Evolutionary conservation across 2,329 filamentous ascomycete species (phyloP).

Genomic region (Diaporthe caulivora): DNA sequence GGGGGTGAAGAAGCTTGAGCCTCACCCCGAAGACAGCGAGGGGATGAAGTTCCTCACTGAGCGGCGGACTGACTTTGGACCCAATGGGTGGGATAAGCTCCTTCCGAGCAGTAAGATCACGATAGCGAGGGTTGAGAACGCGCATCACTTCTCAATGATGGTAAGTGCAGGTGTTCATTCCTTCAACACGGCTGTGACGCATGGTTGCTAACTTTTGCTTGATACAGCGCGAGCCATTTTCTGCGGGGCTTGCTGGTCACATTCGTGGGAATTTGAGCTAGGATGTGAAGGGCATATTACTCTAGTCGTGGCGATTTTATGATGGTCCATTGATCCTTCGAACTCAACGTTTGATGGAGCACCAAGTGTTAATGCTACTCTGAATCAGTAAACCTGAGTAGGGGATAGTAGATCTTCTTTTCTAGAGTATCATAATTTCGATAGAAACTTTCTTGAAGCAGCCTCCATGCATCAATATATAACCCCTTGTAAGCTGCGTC

Average conservation of each 20-base stretch:
- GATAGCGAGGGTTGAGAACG: background rate
- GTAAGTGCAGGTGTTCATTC: conserved; percentile 5
- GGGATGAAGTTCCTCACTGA: conserved; percentile 32
- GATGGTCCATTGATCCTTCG: no score
- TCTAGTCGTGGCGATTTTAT: no score
- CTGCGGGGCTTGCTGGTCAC: conserved; percentile 18
- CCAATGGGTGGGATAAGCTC: conserved; percentile 22
- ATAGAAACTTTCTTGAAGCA: background rate
- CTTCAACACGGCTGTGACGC: fast-evolving
- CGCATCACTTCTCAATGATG: conserved; percentile 32
- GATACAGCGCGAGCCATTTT: conserved; percentile 17
- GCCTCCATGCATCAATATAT: background rate
- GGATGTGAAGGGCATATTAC: no score
- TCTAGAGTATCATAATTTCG: background rate
- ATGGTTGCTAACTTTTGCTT: background rate
- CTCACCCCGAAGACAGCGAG: conserved; percentile 21
- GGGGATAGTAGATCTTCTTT: background rate
- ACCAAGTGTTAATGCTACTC: background rate
- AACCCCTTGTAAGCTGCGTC: fast-evolving
- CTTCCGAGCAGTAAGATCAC: conserved; percentile 9
- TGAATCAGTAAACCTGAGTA: background rate
- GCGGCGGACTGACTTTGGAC: conserved; percentile 14
- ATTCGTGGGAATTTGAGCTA: background rate
- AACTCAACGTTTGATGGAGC: no score
- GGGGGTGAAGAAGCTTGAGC: conserved; percentile 8